These are phyloP conservation scores for Chara braunii DNA, from an alignment of 139 green algal genomes.

Conservation along the genomic window DNA sequence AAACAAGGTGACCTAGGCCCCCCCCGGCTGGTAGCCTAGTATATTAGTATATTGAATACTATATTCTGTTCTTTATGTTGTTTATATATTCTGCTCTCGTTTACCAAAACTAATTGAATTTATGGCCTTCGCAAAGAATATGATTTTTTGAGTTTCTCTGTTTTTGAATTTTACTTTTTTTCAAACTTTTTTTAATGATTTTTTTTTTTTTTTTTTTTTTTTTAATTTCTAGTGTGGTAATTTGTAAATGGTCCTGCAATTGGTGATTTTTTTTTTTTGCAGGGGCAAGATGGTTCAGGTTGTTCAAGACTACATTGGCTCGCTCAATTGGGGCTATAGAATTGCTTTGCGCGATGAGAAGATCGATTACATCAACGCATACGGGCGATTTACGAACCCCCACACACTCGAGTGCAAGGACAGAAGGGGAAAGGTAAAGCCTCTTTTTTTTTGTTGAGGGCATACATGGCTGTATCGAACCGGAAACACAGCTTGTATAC, in stretches of 20 bases:
- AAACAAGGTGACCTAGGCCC: too few relatives aligned
- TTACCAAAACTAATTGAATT: too few relatives aligned
- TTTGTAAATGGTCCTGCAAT: background rate
- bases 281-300: constrained; percentile 43
- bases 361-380: constrained; percentile 50
- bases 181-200: background rate
- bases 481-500: too few relatives aligned
- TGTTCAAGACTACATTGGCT: constrained; percentile 51
- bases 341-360: constrained; percentile 44
- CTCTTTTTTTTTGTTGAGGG: too few relatives aligned
- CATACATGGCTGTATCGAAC: too few relatives aligned
- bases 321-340: constrained; percentile 51
- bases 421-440: constrained; percentile 31
- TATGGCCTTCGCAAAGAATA: too few relatives aligned
- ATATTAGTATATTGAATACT: too few relatives aligned
- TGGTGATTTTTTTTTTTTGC: too few relatives aligned
- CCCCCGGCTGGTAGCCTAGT: too few relatives aligned
- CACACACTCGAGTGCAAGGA: constrained; percentile 46
- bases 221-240: background rate
- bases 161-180: constrained; percentile 1
- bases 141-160: too few relatives aligned
- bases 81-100: too few relatives aligned
- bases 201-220: background rate
- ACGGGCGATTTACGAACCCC: constrained; percentile 36
- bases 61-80: too few relatives aligned